Evolutionary conservation across 2,329 filamentous ascomycete genomes (phyloP).

Genomic region (Aspergillus arachidicola): DNA sequence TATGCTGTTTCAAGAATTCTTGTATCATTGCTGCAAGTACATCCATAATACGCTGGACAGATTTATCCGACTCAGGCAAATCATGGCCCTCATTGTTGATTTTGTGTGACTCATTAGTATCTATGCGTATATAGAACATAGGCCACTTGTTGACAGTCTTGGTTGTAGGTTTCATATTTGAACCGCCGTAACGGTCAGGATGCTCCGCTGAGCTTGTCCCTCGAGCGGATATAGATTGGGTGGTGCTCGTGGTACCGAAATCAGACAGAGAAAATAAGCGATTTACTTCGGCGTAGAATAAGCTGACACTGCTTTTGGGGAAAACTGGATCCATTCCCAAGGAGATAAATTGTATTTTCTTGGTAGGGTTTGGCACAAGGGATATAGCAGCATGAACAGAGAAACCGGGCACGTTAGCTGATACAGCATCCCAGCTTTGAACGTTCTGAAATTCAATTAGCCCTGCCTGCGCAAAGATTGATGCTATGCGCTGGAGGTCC

Average conservation of each 20-base stretch:
- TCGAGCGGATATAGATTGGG: conserved; percentile 27
- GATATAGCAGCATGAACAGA: conserved; percentile 73
- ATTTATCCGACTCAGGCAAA: conserved; percentile 39
- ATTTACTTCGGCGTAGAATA: conserved; percentile 79
- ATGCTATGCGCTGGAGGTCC: conserved; percentile 42
- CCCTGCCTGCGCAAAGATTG: conserved; percentile 67
- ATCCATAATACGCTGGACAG: conserved; percentile 61
- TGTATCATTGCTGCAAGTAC: conserved; percentile 69
- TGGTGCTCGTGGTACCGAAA: conserved; percentile 68
- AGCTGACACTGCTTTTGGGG: conserved; percentile 58
- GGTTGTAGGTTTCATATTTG: conserved; percentile 54
- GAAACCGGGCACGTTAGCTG: conserved; percentile 64
- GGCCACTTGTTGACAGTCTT: conserved; percentile 82
- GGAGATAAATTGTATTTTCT: conserved; percentile 77
- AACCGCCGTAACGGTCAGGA: conserved; percentile 31
- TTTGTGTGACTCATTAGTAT: conserved; percentile 47
- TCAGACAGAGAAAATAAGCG: conserved; percentile 72
- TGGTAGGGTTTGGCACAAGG: conserved; percentile 68
- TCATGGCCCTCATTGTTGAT: conserved; percentile 44
- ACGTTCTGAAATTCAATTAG: conserved; percentile 59
- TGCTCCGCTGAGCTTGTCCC: not conserved
- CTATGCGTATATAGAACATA: conserved; percentile 81
- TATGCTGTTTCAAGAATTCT: conserved; percentile 74
- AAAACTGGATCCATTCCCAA: conserved; percentile 70
- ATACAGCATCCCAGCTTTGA: conserved; percentile 69